A percentile compares a stretch with the other conserved stretches of the same genome.
These are phyloP conservation scores for Penicillium sp. DNA, from an alignment of 2,329 filamentous ascomycete genomes.

Conservation along the genomic window DNA sequence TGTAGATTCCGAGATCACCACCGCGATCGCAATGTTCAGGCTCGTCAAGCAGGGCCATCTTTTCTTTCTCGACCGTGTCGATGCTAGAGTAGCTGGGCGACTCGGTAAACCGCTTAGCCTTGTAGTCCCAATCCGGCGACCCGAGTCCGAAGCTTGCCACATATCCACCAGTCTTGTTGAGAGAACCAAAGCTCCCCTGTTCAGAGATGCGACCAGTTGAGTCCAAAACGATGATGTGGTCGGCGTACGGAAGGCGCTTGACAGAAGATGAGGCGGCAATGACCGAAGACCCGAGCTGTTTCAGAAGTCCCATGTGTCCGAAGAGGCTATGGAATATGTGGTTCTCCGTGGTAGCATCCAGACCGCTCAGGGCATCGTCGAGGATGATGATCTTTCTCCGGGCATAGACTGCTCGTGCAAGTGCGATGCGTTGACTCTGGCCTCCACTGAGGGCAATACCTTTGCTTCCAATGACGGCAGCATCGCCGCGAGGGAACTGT, in stretches of 20 bases:
- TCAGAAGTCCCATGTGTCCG: slow-evolving; percentile 46
- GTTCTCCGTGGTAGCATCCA: slow-evolving; percentile 50
- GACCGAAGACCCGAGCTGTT: slow-evolving; percentile 39
- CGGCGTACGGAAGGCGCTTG: slow-evolving; percentile 42
- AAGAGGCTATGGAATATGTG: slow-evolving; percentile 48
- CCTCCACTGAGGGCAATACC: slow-evolving; percentile 52
- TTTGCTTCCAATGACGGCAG: slow-evolving; percentile 50
- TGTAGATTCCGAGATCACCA: slow-evolving; percentile 45
- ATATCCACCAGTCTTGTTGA: slow-evolving; percentile 40
- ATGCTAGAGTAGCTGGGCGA: slow-evolving; percentile 20
- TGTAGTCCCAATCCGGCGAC: slow-evolving; percentile 32
- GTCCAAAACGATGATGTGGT: slow-evolving; percentile 43
- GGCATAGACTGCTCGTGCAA: slow-evolving; percentile 53
- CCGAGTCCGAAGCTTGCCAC: slow-evolving; percentile 40
- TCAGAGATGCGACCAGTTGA: slow-evolving; percentile 39
- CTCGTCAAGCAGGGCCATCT: slow-evolving; percentile 22
- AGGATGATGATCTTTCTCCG: slow-evolving; percentile 48
- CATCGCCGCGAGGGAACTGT: slow-evolving; percentile 41
- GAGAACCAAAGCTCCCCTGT: slow-evolving; percentile 40
- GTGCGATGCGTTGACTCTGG: slow-evolving; percentile 52
- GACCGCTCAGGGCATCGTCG: slow-evolving; percentile 52
- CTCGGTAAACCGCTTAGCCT: slow-evolving; percentile 20
- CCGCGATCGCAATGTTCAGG: slow-evolving; percentile 31
- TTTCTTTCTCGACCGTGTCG: slow-evolving; percentile 20
- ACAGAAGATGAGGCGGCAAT: slow-evolving; percentile 41